These are phyloP conservation scores for Endoconidiophora laricicola DNA, from an alignment of 2,329 filamentous ascomycete species.

Conservation along the genomic window DNA sequence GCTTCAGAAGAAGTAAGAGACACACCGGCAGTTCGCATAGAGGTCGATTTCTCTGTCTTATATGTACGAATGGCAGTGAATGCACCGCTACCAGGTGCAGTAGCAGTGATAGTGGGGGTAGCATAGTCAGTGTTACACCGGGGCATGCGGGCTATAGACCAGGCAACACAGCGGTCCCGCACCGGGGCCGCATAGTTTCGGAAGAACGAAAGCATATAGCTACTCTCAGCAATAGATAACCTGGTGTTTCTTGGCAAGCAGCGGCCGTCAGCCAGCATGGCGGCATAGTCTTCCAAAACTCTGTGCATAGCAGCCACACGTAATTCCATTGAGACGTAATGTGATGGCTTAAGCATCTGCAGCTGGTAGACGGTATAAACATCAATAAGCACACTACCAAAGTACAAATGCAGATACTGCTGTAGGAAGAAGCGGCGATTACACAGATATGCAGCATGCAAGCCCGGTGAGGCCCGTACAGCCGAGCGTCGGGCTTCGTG, in stretches of 20 bases:
- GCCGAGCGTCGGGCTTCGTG: not conserved
- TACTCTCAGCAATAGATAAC: conserved; percentile 5
- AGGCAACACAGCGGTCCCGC: not conserved
- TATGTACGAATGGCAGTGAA: no score
- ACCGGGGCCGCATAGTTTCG: conserved; percentile 7
- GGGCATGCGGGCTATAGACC: conserved; percentile 7
- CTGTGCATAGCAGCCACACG: conserved; percentile 2
- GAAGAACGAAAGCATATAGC: conserved; percentile 8
- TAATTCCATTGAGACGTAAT: not conserved
- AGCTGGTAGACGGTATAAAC: conserved; percentile 8
- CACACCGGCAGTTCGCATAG: not conserved
- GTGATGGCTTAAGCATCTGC: conserved; percentile 8
- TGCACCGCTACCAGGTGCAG: not conserved
- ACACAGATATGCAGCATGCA: conserved; percentile 4
- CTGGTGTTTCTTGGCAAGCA: not conserved
- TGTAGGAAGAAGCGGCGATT: conserved; percentile 10
- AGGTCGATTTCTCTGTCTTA: no score
- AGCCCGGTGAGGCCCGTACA: conserved; percentile 5
- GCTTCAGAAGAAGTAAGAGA: not conserved
- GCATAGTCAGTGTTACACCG: not conserved
- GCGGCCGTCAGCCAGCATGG: not conserved
- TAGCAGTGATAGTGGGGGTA: not conserved
- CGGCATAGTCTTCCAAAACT: not conserved
- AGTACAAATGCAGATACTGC: conserved; percentile 2
- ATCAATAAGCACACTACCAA: conserved; percentile 8